Evolutionary conservation across 345 rosid genomes (phyloP), one percentile per base, ranked within the genome.

Genomic region (Lepidium didymum): DNA sequence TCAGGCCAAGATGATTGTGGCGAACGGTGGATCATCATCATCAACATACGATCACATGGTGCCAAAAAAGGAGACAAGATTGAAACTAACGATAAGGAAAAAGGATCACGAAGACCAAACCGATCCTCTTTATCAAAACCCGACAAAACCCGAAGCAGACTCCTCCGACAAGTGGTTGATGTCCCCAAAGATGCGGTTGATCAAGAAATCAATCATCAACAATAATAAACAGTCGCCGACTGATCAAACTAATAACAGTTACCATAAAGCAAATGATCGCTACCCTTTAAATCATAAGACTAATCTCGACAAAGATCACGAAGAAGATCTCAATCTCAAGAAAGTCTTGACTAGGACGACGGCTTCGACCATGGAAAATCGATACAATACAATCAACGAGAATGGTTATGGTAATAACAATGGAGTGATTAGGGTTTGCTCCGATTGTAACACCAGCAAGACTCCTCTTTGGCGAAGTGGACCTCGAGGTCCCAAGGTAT

Each of bases 391-490:
- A 43, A 43, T 44, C 43, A 51, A 44, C 57, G 78, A 67, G 52
- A 75, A 45, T 62, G 60, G 53, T 37, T 74, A 74, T 61, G 64
- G 61, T 62, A 75, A 55, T 40, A 75, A 68, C 74, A 75, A 56
- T 56, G 74, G 78, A 60, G 60, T 68, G 21, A 38, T 75, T 62
- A 75, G 78, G 60, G 78, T 68, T 84, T 92, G 98, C 77, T 68
- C 96, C 58, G 93, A 90, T 71, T 92, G 98, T 56, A 88, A 83
- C 87, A 90, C 98, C 13, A 88, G 94, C 11, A 92, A 90, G 79
- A 92, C 98, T 73, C 98, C 98, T 76, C 93, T 92, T 64, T 92
- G 98, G 98, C 84, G 98, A 70, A 86, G 98, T 65, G 98, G 98
- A 19, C 96, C 97, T 11, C 77, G 82, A 76, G 98, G 98, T 59